phyloP scores from a whole-genome alignment of 805 yeast species.

The Komagataella mondaviorum region DNA sequence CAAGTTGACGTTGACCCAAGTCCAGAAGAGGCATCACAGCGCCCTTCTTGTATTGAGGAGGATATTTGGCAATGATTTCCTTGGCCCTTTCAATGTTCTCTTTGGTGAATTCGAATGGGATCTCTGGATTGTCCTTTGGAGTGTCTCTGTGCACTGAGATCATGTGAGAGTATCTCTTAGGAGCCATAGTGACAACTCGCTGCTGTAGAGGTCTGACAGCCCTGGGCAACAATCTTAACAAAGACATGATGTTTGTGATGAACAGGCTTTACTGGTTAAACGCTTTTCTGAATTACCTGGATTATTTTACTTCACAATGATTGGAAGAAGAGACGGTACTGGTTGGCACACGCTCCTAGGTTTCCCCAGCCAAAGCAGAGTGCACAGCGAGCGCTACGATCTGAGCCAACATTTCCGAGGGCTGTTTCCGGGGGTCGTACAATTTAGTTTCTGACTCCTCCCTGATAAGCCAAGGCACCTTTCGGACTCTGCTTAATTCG shows the following conservation, averaged over 20 bases:
- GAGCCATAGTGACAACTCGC: neutral
- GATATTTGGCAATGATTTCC: constrained; percentile 65
- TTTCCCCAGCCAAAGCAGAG: neutral
- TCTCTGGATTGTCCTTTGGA: constrained; percentile 46
- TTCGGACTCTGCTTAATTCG: neutral
- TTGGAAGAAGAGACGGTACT: constrained; percentile 1
- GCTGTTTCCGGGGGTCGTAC: neutral
- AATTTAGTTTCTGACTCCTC: neutral
- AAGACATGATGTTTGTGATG: neutral
- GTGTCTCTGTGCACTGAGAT: constrained; percentile 55
- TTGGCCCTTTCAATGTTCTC: constrained; percentile 60
- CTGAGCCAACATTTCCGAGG: neutral
- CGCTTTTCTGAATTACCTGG: neutral
- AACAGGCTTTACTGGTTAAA: neutral
- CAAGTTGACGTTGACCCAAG: constrained; percentile 77
- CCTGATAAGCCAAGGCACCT: neutral
- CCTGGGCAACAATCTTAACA: neutral
- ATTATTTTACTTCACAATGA: constrained; percentile 9
- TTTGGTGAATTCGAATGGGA: constrained; percentile 59
- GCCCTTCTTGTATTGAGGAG: constrained; percentile 75
- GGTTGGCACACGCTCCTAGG: neutral
- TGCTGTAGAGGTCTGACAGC: neutral
- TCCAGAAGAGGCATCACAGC: constrained; percentile 83
- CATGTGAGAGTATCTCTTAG: constrained; percentile 2
- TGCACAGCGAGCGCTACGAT: neutral